These are phyloP conservation scores for Sphenostylis stenocarpa DNA, from an alignment of 306 rosid genomes.

Conservation along the genomic window DNA sequence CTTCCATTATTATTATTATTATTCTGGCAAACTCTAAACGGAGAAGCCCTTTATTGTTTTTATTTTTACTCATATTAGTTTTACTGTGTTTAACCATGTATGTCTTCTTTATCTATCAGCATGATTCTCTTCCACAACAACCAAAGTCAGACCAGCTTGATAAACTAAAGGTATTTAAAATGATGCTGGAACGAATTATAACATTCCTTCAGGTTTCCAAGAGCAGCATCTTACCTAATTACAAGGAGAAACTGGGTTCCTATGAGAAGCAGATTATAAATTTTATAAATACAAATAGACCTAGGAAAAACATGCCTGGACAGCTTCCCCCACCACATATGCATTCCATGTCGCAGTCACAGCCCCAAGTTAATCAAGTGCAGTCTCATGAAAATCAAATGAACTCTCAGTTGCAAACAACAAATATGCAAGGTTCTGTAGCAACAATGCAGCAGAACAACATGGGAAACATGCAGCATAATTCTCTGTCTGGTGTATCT, in stretches of 20 bases:
- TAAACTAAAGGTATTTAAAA: conserved; percentile 66
- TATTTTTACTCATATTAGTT: neutral
- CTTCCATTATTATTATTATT: neutral
- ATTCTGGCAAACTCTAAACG: conserved; percentile 9
- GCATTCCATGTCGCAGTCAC: conserved; percentile 71
- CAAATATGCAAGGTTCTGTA: conserved; percentile 63
- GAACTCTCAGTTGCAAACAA: conserved; percentile 72
- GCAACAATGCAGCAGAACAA: conserved; percentile 62
- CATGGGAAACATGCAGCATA: conserved; percentile 66
- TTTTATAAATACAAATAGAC: conserved; percentile 62
- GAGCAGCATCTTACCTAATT: conserved; percentile 37
- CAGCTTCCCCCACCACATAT: conserved; percentile 73
- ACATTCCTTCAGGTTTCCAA: conserved; percentile 61
- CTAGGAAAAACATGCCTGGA: conserved; percentile 63
- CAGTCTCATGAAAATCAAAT: conserved; percentile 86
- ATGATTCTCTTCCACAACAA: conserved; percentile 66
- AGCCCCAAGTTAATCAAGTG: conserved; percentile 59
- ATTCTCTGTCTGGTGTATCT: conserved; percentile 63
- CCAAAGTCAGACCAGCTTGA: conserved; percentile 66
- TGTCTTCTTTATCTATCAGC: conserved; percentile 53
- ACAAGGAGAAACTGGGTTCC: conserved; percentile 58
- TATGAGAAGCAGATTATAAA: conserved; percentile 74
- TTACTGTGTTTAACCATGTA: conserved; percentile 2
- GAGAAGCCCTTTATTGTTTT: neutral
- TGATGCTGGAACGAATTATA: conserved; percentile 70